phyloP scores from a whole-genome alignment of 164 flowering plant species.

The Piper longum region DNA sequence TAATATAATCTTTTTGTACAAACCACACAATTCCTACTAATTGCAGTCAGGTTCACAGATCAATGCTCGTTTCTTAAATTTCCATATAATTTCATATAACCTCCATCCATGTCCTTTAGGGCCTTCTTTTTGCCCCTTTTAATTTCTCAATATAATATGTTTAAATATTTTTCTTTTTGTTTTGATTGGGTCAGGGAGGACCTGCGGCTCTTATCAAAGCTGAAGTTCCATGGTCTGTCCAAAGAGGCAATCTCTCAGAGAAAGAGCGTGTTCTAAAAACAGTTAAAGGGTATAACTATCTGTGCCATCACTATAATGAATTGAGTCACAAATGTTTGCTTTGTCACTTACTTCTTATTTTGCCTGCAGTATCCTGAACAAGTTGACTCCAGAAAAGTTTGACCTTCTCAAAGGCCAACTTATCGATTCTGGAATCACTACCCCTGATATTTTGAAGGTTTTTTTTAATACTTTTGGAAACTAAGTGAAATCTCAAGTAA shows the following conservation, averaged over 20 bases:
- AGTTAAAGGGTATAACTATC: slow-evolving; percentile 68
- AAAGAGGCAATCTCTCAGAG: slow-evolving; percentile 61
- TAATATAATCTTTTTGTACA: too few relatives aligned
- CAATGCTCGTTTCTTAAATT: too few relatives aligned
- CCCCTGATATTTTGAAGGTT: slow-evolving; percentile 87
- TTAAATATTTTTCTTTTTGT: slow-evolving; percentile 8
- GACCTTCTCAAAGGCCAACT: slow-evolving; percentile 90
- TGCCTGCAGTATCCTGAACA: slow-evolving; percentile 74
- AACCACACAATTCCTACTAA: too few relatives aligned
- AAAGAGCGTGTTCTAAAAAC: slow-evolving; percentile 77
- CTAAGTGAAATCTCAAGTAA: background rate
- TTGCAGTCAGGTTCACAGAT: too few relatives aligned
- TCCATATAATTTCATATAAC: too few relatives aligned
- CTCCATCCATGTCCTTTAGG: too few relatives aligned
- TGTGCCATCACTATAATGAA: background rate
- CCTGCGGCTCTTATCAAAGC: slow-evolving; percentile 60
- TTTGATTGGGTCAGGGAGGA: slow-evolving; percentile 33
- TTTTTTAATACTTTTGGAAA: background rate
- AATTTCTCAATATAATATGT: background rate
- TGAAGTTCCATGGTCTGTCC: slow-evolving; percentile 82
- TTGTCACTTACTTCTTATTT: background rate
- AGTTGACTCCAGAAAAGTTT: slow-evolving; percentile 96
- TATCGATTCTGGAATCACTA: slow-evolving; percentile 85
- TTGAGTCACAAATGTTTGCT: background rate
- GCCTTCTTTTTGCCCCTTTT: too few relatives aligned